Evolutionary conservation across 73 alveolate genomes (phyloP).

Genomic region (Uronychia setigera): DNA sequence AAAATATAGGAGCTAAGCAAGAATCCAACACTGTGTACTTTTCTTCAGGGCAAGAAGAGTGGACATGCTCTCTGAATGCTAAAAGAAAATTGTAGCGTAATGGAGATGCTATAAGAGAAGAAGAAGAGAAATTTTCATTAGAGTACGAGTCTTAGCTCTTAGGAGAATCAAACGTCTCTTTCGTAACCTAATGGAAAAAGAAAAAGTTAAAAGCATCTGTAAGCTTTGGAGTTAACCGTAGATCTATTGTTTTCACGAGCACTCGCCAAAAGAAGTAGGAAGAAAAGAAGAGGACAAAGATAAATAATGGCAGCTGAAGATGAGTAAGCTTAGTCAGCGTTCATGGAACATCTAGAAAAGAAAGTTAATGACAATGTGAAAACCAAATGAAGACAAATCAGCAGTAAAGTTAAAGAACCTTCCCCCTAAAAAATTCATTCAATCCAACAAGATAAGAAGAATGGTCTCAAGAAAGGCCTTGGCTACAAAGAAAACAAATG

Average conservation of each 20-base stretch:
- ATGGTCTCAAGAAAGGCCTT: neutral
- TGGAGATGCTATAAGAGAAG: neutral
- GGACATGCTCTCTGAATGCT: neutral
- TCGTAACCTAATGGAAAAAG: neutral
- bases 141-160: neutral
- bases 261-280: neutral
- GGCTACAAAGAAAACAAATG: neutral
- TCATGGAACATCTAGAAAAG: neutral
- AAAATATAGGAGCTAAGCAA: neutral
- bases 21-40: neutral
- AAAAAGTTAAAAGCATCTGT: neutral
- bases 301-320: neutral
- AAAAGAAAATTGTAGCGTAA: neutral
- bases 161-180: neutral
- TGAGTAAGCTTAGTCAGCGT: neutral
- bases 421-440: neutral
- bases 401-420: neutral
- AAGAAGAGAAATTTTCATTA: neutral
- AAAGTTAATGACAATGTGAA: neutral
- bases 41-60: neutral
- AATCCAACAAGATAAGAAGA: neutral
- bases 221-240: neutral
- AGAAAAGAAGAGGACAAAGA: neutral
- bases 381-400: neutral
- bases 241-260: neutral